These are phyloP conservation scores for Tillandsia leiboldiana DNA, from an alignment of 176 grass and related monocot species.

Conservation along the genomic window DNA sequence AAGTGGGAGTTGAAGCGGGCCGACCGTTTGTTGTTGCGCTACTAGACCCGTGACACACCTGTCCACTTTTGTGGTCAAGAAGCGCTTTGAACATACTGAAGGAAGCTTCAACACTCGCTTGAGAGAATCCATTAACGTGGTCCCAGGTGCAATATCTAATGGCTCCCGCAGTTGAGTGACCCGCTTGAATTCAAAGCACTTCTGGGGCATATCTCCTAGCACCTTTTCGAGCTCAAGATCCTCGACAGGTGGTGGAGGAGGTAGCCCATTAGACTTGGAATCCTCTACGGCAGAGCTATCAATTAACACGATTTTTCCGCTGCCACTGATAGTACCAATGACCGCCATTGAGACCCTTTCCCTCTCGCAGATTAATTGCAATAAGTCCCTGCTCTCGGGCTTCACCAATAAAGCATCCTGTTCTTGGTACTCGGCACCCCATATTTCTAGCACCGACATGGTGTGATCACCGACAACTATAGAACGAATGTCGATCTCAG, in stretches of 20 bases:
- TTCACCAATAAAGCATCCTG: constrained; percentile 73
- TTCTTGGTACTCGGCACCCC: constrained; percentile 89
- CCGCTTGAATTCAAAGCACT: constrained; percentile 61
- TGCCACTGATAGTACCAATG: constrained; percentile 71
- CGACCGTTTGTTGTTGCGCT: constrained; percentile 81
- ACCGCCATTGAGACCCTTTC: constrained; percentile 85
- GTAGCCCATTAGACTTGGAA: constrained; percentile 35
- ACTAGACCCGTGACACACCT: constrained; percentile 89
- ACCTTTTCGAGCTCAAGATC: constrained; percentile 92
- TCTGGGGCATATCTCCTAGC: constrained; percentile 90
- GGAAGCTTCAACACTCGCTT: constrained; percentile 70
- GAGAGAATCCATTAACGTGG: constrained; percentile 61
- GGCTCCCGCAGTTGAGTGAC: constrained; percentile 39
- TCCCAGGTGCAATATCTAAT: constrained; percentile 57
- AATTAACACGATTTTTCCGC: constrained; percentile 80
- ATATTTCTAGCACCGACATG: constrained; percentile 81
- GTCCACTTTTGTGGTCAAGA: constrained; percentile 91
- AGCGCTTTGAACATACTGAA: constrained; percentile 85
- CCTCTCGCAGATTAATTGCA: constrained; percentile 62
- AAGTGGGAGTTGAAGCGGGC: constrained; percentile 72
- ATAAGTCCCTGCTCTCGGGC: constrained; percentile 41
- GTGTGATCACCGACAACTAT: constrained; percentile 86
- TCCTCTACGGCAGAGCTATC: constrained; percentile 57
- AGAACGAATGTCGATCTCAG: constrained; percentile 79
- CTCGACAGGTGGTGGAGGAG: constrained; percentile 45